Evolutionary conservation across 805 yeast genomes (phyloP).

Genomic region (Diddensiella santjacobensis): DNA sequence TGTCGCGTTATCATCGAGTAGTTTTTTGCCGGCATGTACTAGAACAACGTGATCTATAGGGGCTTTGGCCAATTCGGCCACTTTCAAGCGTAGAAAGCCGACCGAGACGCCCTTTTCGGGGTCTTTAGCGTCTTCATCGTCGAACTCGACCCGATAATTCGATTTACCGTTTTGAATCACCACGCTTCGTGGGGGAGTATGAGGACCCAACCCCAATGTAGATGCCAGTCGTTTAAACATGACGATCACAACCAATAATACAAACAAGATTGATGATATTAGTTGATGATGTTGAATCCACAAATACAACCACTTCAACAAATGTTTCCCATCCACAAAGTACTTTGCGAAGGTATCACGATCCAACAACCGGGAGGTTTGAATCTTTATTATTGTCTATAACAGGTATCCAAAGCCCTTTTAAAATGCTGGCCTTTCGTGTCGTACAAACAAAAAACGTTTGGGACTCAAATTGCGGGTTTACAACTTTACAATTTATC

Average conservation of each 20-base stretch:
- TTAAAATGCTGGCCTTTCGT: no score
- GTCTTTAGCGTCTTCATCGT: slow-evolving; percentile 24
- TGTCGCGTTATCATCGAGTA: slow-evolving; percentile 43
- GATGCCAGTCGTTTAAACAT: slow-evolving; percentile 5
- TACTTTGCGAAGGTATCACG: background rate
- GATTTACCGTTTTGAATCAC: slow-evolving; percentile 23
- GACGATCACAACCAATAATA: background rate
- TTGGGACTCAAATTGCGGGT: no score
- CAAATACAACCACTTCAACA: background rate
- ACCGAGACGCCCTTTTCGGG: slow-evolving; percentile 66
- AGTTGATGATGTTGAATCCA: background rate
- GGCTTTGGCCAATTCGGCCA: slow-evolving; percentile 51
- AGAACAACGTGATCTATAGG: slow-evolving; percentile 12
- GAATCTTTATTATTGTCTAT: background rate
- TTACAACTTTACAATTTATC: no score
- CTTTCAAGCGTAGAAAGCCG: slow-evolving; percentile 53
- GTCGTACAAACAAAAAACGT: no score
- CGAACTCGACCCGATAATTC: slow-evolving; percentile 23
- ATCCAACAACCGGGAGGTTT: background rate
- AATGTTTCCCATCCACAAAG: background rate
- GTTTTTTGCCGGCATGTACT: slow-evolving; percentile 24
- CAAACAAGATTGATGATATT: background rate
- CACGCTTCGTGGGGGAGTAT: slow-evolving; percentile 14
- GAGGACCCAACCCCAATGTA: slow-evolving; percentile 8
- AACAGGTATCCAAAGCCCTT: no score